phyloP scores from a whole-genome alignment of 805 yeast genomes.

The Lipomyces mesembrius region DNA sequence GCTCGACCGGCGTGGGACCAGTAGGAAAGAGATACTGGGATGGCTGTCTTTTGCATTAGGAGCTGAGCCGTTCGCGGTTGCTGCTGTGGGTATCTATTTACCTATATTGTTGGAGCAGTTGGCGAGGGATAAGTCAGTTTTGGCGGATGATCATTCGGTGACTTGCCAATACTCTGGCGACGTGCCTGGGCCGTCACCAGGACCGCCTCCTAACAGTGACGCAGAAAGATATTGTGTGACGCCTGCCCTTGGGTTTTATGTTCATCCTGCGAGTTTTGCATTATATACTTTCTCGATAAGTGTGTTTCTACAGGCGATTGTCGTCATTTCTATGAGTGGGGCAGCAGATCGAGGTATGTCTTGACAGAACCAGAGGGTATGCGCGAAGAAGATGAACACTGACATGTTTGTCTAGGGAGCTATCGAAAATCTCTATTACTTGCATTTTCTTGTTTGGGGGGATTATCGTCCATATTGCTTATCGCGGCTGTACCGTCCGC shows the following conservation, averaged over 20 bases:
- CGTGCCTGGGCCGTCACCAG: conserved; percentile 9
- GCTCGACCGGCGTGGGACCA: conserved; percentile 42
- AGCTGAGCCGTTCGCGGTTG: conserved; percentile 78
- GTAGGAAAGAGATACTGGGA: conserved; percentile 57
- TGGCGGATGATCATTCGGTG: conserved; percentile 58
- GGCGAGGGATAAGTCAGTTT: conserved; percentile 74
- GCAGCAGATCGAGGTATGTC: conserved; percentile 59
- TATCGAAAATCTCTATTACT: conserved; percentile 62
- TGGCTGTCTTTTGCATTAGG: conserved; percentile 69
- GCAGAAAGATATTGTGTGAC: conserved; percentile 53
- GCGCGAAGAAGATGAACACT: not conserved
- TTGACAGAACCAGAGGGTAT: not conserved
- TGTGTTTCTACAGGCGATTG: conserved; percentile 71
- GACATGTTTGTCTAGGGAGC: conserved; percentile 43
- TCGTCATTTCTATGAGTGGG: conserved; percentile 75
- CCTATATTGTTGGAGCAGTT: conserved; percentile 72
- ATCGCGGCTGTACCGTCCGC: conserved; percentile 48
- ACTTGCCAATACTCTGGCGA: conserved; percentile 52
- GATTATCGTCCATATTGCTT: conserved; percentile 57
- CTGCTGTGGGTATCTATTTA: conserved; percentile 78
- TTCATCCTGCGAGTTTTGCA: conserved; percentile 76
- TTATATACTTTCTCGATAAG: conserved; percentile 72
- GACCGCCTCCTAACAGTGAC: conserved; percentile 26
- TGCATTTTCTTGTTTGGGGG: conserved; percentile 63
- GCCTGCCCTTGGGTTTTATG: conserved; percentile 51